A percentile compares a stretch with the other conserved stretches of the same genome.
Conservation (phyloP, 2,329 filamentous ascomycete species). For the Davidsoniella eucalypti region DNA sequence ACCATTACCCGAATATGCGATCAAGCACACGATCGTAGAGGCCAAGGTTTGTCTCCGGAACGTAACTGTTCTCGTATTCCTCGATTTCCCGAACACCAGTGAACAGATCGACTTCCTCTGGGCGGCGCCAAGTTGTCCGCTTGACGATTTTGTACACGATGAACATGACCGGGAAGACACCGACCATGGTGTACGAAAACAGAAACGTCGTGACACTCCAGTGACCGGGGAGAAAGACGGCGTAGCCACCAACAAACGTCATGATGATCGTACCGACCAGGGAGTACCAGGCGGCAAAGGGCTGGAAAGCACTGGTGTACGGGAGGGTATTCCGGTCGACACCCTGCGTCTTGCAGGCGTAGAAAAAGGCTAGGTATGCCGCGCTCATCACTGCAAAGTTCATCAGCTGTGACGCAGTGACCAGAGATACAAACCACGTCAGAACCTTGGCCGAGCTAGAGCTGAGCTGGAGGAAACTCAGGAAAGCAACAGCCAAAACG, state of each 20-base stretch:
- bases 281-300: conserved; percentile 54
- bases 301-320: conserved; percentile 53
- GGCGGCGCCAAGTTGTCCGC: conserved; percentile 33
- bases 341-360: conserved; percentile 52
- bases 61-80: conserved; percentile 46
- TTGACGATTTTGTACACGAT: conserved; percentile 56
- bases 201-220: conserved; percentile 58
- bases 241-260: conserved; percentile 60
- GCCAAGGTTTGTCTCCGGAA: conserved; percentile 16
- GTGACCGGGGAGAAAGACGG: conserved; percentile 48
- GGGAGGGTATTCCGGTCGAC: conserved; percentile 51
- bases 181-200: conserved; percentile 63
- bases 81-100: conserved; percentile 50
- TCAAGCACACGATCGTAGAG: no score
- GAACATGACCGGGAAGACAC: conserved; percentile 52
- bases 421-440: conserved; percentile 50
- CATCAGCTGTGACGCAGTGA: conserved; percentile 60
- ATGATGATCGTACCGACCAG: conserved; percentile 49
- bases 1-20: no score
- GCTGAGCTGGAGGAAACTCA: conserved; percentile 60
- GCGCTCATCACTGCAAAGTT: conserved; percentile 54
- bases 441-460: conserved; percentile 49
- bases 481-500: conserved; percentile 49
- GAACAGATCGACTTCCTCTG: conserved; percentile 43
- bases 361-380: conserved; percentile 57